A percentile compares a stretch with the other conserved stretches of the same genome.
These are phyloP conservation scores for Candida gigantensis DNA, from an alignment of 1,139 yeast species.

Conservation along the genomic window DNA sequence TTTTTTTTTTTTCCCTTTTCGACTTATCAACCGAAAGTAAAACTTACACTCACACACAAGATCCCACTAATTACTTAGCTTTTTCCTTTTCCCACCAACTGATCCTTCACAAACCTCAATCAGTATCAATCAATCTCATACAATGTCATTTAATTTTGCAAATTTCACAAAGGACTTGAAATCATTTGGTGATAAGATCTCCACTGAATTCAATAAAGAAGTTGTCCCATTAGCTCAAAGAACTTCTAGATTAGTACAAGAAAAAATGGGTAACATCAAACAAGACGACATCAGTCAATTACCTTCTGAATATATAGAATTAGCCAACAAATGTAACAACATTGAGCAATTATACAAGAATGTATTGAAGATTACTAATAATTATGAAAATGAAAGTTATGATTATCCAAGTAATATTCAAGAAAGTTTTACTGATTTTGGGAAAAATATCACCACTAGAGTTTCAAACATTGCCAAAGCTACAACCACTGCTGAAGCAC, in stretches of 20 bases:
- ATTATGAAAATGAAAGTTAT: constrained; percentile 75
- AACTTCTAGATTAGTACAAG: constrained; percentile 78
- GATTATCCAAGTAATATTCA: constrained; percentile 81
- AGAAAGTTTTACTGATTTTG: constrained; percentile 75
- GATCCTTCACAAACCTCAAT: not conserved
- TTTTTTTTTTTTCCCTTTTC: too few relatives aligned
- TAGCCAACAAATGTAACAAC: constrained; percentile 75
- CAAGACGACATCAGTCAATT: constrained; percentile 78
- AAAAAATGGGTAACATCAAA: constrained; percentile 66
- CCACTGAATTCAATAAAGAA: constrained; percentile 47
- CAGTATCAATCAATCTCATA: constrained; percentile 1
- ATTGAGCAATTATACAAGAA: constrained; percentile 72
- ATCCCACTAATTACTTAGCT: too few relatives aligned
- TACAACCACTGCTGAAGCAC: constrained; percentile 80
- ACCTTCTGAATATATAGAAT: constrained; percentile 78
- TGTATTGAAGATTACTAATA: constrained; percentile 67
- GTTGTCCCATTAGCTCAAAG: constrained; percentile 72
- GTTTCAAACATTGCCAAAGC: constrained; percentile 74
- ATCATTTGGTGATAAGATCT: constrained; percentile 39
- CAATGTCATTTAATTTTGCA: constrained; percentile 49
- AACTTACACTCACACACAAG: too few relatives aligned
- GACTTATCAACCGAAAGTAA: constrained; percentile 1
- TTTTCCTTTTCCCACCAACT: not conserved
- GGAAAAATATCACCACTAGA: constrained; percentile 65
- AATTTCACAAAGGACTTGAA: constrained; percentile 45